Conservation (phyloP, 805 yeast species). For the Candida morakotiae region DNA sequence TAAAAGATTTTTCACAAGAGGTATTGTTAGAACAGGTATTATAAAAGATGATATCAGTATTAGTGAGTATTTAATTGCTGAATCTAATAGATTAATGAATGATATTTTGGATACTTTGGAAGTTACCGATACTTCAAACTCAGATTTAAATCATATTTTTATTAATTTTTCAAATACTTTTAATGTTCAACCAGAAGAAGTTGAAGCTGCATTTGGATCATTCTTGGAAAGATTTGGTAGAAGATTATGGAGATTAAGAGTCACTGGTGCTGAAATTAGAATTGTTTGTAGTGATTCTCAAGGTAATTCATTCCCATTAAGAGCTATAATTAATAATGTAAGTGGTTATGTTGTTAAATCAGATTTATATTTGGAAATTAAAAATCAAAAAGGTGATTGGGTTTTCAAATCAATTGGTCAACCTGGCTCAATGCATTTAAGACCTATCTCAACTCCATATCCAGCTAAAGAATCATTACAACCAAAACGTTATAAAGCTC, state of each 20-base stretch:
- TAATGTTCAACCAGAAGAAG: slow-evolving; percentile 91
- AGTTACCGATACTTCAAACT: slow-evolving; percentile 88
- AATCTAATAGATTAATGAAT: slow-evolving; percentile 92
- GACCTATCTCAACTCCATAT: slow-evolving; percentile 93
- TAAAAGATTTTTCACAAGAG: slow-evolving; percentile 94
- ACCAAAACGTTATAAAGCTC: slow-evolving; percentile 98
- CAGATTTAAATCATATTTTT: slow-evolving; percentile 95
- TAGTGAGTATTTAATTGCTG: slow-evolving; percentile 91
- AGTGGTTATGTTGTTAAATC: slow-evolving; percentile 96
- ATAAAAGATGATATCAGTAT: slow-evolving; percentile 90
- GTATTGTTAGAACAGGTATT: slow-evolving; percentile 93
- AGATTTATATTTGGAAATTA: slow-evolving; percentile 91
- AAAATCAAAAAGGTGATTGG: slow-evolving; percentile 92
- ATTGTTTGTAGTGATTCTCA: slow-evolving; percentile 89
- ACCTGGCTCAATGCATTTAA: slow-evolving; percentile 96
- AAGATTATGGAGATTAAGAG: slow-evolving; percentile 93
- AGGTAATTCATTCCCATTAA: slow-evolving; percentile 89
- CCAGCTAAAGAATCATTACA: slow-evolving; percentile 97
- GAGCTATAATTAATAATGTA: slow-evolving; percentile 95
- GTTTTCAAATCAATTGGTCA: slow-evolving; percentile 91
- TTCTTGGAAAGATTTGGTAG: slow-evolving; percentile 97
- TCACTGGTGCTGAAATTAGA: slow-evolving; percentile 96
- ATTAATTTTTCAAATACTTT: slow-evolving; percentile 95
- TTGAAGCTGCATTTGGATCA: slow-evolving; percentile 95
- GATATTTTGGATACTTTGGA: slow-evolving; percentile 94